Evolutionary conservation across 495 filamentous ascomycete genomes (phyloP).

Genomic region (Neohortaea acidophila): DNA sequence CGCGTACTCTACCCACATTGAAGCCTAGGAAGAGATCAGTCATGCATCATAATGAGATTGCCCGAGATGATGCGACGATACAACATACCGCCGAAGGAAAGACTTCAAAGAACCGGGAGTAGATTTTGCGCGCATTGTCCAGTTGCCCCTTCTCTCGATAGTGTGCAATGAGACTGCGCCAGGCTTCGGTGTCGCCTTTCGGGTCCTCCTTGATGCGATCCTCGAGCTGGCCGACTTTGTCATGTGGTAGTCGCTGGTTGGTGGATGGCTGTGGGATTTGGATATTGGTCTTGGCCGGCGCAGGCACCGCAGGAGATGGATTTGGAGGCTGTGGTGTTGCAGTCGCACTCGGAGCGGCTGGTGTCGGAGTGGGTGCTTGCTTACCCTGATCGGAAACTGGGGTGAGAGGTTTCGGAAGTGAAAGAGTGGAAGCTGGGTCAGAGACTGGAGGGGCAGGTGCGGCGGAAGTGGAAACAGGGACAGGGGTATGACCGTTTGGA

Average conservation of each 20-base stretch:
- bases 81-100: conserved; percentile 88
- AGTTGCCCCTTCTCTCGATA: conserved; percentile 66
- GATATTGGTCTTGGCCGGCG: neutral
- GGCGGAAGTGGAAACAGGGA: conserved; percentile 40
- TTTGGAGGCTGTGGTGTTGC: conserved; percentile 9
- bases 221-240: conserved; percentile 72
- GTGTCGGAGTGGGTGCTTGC: conserved; percentile 9
- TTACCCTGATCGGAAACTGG: conserved; percentile 12
- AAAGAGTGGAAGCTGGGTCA: conserved; percentile 27
- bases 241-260: conserved; percentile 49
- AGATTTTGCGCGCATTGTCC: conserved; percentile 63
- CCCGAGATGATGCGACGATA: too few species aligned
- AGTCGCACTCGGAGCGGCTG: conserved; percentile 3
- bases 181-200: conserved; percentile 76
- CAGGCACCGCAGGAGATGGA: conserved; percentile 18
- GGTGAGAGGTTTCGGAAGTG: conserved; percentile 1
- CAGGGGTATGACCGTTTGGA: conserved; percentile 44
- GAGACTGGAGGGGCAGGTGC: conserved; percentile 28
- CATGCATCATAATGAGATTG: neutral
- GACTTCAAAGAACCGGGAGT: conserved; percentile 68
- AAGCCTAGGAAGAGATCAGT: conserved; percentile 60
- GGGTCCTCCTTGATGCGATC: conserved; percentile 83
- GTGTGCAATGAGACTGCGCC: conserved; percentile 74
- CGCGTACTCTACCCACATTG: conserved; percentile 73
- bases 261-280: conserved; percentile 8